Conservation (phyloP, 2,329 filamentous ascomycete species). For the Talaromyces sp. region DNA sequence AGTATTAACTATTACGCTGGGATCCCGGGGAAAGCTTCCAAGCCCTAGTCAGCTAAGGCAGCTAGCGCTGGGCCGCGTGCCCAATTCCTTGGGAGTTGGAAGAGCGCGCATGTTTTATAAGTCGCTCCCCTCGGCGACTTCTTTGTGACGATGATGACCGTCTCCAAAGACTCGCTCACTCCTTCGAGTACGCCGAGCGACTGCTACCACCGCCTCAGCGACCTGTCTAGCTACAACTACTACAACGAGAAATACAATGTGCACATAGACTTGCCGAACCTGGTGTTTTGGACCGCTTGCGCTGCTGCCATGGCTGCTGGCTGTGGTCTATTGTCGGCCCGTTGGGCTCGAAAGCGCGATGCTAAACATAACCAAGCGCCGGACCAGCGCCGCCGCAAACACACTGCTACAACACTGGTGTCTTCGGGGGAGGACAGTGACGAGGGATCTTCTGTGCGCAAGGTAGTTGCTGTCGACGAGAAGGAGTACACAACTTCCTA, state of each 20-base stretch:
- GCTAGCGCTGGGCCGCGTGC: neutral
- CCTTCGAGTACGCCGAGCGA: slow-evolving; percentile 1
- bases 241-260: slow-evolving; percentile 21
- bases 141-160: neutral
- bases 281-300: slow-evolving; percentile 27
- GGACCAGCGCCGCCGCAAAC: slow-evolving; percentile 19
- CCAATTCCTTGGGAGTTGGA: neutral
- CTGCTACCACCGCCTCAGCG: neutral
- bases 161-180: neutral
- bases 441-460: slow-evolving; percentile 26
- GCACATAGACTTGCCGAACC: slow-evolving; percentile 22
- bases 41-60: neutral
- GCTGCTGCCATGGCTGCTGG: slow-evolving; percentile 31
- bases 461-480: slow-evolving; percentile 15
- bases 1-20: neutral
- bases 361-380: slow-evolving; percentile 11
- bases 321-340: slow-evolving; percentile 26
- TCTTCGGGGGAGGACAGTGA: slow-evolving; percentile 33
- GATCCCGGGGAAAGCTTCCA: neutral
- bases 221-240: slow-evolving; percentile 5
- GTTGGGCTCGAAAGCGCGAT: slow-evolving; percentile 20
- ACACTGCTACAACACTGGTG: slow-evolving; percentile 23
- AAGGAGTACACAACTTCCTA: slow-evolving; percentile 20
- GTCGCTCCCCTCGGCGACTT: neutral
- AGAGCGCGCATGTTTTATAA: neutral